phyloP scores from a whole-genome alignment of 2,329 filamentous ascomycete genomes.

The Alternaria ventricosa region DNA sequence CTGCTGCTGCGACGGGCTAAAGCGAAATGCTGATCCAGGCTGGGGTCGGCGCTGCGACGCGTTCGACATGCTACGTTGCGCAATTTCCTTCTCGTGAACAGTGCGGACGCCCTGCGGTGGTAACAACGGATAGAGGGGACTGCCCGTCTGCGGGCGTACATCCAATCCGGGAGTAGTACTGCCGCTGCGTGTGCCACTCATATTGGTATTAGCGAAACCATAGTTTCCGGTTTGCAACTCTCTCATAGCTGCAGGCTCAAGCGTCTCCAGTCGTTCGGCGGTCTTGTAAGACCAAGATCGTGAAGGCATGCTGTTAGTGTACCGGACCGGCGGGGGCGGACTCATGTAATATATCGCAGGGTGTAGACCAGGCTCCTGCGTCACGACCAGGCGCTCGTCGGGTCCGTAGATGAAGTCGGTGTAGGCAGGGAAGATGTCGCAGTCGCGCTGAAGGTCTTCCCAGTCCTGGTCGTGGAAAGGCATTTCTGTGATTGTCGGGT shows the following conservation, averaged over 20 bases:
- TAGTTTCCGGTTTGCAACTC: neutral
- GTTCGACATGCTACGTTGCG: neutral
- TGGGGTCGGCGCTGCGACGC: neutral
- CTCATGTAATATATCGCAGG: constrained; percentile 13
- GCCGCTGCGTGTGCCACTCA: neutral
- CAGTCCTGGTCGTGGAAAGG: constrained; percentile 22
- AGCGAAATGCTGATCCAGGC: neutral
- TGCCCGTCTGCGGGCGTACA: neutral
- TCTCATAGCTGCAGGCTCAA: neutral
- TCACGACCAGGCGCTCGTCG: constrained; percentile 15
- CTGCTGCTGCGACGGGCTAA: neutral
- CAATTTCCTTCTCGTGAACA: neutral
- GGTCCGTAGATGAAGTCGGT: constrained; percentile 28
- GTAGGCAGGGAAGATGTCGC: constrained; percentile 28
- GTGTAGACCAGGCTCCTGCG: constrained; percentile 24
- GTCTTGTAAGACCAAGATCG: neutral
- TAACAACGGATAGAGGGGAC: neutral
- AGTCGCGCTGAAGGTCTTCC: constrained; percentile 28
- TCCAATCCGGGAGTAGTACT: neutral
- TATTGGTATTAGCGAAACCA: neutral
- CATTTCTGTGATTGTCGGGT: constrained; percentile 10
- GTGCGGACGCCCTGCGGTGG: neutral
- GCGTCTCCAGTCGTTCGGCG: neutral
- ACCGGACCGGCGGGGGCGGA: neutral
- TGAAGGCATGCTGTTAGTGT: constrained; percentile 14